These are phyloP conservation scores for Acer campestre DNA, from an alignment of 345 rosid species.

Conservation along the genomic window DNA sequence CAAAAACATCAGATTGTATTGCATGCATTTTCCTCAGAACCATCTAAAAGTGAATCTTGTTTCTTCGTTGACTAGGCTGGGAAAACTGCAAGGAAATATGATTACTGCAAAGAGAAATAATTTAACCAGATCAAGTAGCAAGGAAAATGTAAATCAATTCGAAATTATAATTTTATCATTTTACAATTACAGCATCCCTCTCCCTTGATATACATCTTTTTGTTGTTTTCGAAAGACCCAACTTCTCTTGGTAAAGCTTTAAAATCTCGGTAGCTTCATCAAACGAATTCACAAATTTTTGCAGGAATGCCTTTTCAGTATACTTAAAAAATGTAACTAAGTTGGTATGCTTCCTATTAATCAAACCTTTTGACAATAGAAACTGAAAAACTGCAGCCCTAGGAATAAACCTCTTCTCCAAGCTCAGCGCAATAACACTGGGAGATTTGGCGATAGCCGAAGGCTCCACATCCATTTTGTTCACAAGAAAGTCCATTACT, in stretches of 20 bases:
- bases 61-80: too few relatives aligned
- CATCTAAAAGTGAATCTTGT: too few relatives aligned
- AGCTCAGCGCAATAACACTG: not conserved
- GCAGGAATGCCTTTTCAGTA: not conserved
- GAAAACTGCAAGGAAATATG: too few relatives aligned
- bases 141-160: not conserved
- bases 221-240: not conserved
- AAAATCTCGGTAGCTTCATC: conserved; percentile 15
- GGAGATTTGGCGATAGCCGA: conserved; percentile 5
- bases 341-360: not conserved
- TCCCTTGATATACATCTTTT: not conserved
- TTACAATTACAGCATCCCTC: not conserved
- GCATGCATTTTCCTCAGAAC: too few relatives aligned
- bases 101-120: too few relatives aligned
- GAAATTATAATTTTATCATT: too few relatives aligned
- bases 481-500: conserved; percentile 26
- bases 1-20: too few relatives aligned
- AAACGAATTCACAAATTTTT: not conserved
- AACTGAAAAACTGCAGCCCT: not conserved
- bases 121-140: not conserved
- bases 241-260: conserved; percentile 9
- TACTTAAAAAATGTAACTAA: not conserved
- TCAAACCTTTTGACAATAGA: conserved; percentile 10
- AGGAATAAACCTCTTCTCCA: conserved; percentile 19
- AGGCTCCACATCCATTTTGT: conserved; percentile 18